Evolutionary conservation across 2,329 filamentous ascomycete species (phyloP).

Genomic region (Claviceps spartinae): DNA sequence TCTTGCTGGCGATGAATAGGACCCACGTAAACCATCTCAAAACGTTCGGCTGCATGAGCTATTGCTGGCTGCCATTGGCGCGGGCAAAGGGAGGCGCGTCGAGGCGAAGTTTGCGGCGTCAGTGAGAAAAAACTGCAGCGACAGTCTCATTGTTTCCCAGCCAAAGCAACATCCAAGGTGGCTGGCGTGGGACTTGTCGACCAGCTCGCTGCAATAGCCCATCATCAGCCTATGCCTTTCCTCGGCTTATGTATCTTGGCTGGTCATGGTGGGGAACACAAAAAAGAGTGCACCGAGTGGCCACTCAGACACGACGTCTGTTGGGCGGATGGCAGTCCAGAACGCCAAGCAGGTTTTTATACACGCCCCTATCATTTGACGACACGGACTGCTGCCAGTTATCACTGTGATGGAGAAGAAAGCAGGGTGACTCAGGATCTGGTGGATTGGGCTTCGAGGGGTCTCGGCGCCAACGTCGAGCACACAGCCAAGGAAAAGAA

Average conservation of each 20-base stretch:
- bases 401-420: not conserved
- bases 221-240: not conserved
- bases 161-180: not conserved
- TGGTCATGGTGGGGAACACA: slow-evolving; percentile 1
- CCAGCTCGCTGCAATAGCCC: not conserved
- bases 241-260: not conserved
- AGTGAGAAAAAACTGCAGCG: no score
- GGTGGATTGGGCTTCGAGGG: not conserved
- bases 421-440: not conserved
- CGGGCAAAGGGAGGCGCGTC: no score
- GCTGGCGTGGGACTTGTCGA: not conserved
- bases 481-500: not conserved
- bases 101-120: no score
- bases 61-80: not conserved
- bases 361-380: not conserved
- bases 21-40: not conserved
- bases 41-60: not conserved
- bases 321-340: not conserved
- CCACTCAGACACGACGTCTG: not conserved
- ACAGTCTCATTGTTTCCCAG: not conserved
- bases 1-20: no score
- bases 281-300: not conserved
- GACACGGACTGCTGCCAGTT: not conserved
- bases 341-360: not conserved
- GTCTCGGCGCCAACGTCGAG: not conserved